Evolutionary conservation across 371 early-diverging fungal species (phyloP).

Genomic region (Apophysomyces trapeziformis): DNA sequence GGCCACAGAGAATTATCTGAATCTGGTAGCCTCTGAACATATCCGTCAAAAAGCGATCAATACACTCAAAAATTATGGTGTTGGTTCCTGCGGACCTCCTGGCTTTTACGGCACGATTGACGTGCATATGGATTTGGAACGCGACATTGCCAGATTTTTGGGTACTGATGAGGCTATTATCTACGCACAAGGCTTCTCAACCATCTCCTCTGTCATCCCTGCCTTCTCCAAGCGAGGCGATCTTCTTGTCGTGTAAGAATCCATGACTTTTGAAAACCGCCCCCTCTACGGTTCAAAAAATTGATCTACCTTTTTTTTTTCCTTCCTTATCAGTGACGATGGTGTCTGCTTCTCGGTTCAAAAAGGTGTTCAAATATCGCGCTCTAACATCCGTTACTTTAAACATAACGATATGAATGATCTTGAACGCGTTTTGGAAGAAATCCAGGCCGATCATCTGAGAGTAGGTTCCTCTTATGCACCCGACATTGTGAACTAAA

Average conservation of each 20-base stretch:
- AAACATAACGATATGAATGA: constrained; percentile 97
- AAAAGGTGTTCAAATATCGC: constrained; percentile 90
- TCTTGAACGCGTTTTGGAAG: constrained; percentile 84
- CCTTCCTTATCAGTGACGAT: constrained; percentile 68
- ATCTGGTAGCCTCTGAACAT: constrained; percentile 74
- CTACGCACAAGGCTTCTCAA: constrained; percentile 97
- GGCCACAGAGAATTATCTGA: constrained; percentile 88
- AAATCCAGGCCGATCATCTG: constrained; percentile 68
- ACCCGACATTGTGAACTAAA: not conserved
- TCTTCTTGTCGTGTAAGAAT: constrained; percentile 82
- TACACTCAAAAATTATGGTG: constrained; percentile 95
- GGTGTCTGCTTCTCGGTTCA: constrained; percentile 88
- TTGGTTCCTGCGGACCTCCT: constrained; percentile 99
- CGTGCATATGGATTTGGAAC: constrained; percentile 97
- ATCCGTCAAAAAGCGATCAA: constrained; percentile 87
- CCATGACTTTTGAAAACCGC: not conserved
- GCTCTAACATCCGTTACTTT: constrained; percentile 87
- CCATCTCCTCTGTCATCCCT: constrained; percentile 94
- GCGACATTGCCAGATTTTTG: constrained; percentile 85
- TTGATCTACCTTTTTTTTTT: too few species aligned
- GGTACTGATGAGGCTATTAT: constrained; percentile 94
- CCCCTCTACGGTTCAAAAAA: too few species aligned
- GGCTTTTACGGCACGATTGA: constrained; percentile 99
- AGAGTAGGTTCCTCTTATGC: constrained; percentile 26
- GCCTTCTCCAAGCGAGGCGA: constrained; percentile 98